Conservation (phyloP, 176 grass and related monocot species). For the Hyparrhenia diplandra region DNA sequence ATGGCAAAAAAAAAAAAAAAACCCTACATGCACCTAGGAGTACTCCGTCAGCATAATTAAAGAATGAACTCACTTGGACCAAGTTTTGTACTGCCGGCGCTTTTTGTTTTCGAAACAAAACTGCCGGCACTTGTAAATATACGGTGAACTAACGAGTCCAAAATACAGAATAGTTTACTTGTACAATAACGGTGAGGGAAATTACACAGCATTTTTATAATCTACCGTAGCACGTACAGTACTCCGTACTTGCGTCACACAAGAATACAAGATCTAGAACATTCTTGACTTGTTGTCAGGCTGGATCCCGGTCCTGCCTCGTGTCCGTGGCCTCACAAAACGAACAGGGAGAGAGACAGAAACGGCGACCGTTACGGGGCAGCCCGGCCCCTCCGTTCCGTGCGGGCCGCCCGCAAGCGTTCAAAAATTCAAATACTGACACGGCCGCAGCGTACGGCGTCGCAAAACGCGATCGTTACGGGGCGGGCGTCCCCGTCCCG, state of each 20-base stretch:
- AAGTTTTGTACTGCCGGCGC: too few relatives aligned
- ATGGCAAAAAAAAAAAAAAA: too few relatives aligned
- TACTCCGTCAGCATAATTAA: too few relatives aligned
- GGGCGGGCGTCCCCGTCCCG: neutral
- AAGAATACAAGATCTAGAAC: constrained; percentile 15
- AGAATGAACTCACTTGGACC: too few relatives aligned
- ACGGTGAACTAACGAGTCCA: too few relatives aligned
- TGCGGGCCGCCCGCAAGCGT: constrained; percentile 23
- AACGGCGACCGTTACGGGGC: constrained; percentile 16
- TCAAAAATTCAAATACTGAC: constrained; percentile 39
- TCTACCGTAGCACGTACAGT: too few relatives aligned
- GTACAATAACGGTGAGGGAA: too few relatives aligned
- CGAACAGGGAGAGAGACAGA: neutral
- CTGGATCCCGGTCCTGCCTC: neutral
- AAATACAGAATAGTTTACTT: too few relatives aligned
- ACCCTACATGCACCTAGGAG: too few relatives aligned
- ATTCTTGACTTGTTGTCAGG: constrained; percentile 1
- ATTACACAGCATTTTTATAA: too few relatives aligned
- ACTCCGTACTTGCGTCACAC: neutral
- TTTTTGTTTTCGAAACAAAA: too few relatives aligned
- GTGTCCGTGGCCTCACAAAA: neutral
- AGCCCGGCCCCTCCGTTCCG: neutral
- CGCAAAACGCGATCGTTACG: constrained; percentile 15
- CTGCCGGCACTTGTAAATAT: too few relatives aligned
- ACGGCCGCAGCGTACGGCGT: neutral